Evolutionary conservation across 2,329 filamentous ascomycete genomes (phyloP).

Genomic region (Trichoderma gracile): DNA sequence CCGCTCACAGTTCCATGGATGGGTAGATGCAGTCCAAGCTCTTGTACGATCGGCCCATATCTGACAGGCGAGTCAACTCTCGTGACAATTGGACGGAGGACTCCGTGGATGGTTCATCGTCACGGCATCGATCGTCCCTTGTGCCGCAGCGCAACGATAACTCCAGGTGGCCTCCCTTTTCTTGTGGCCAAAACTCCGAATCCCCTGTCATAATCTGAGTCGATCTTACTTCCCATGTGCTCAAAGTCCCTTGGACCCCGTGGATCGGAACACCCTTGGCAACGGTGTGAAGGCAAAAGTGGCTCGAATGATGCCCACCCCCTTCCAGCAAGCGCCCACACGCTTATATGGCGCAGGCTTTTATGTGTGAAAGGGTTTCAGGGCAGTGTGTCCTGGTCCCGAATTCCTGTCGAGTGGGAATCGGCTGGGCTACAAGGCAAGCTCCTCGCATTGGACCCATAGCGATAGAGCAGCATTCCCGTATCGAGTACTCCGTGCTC

Average conservation of each 20-base stretch:
- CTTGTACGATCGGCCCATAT: not conserved
- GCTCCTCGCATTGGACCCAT: not conserved
- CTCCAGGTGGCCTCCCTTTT: not conserved
- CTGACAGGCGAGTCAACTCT: not conserved
- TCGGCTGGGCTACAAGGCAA: not conserved
- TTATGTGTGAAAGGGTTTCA: not conserved
- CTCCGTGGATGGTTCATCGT: no score
- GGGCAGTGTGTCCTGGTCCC: not conserved
- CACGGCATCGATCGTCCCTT: not conserved
- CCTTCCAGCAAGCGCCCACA: slow-evolving; percentile 5
- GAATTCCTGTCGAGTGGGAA: slow-evolving; percentile 17
- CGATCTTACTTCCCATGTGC: slow-evolving; percentile 31
- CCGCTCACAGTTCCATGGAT: not conserved
- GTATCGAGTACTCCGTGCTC: not conserved
- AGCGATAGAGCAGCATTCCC: not conserved
- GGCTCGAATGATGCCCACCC: slow-evolving; percentile 11
- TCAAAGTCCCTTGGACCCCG: slow-evolving; percentile 11
- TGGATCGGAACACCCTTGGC: slow-evolving; percentile 5
- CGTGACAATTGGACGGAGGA: not conserved
- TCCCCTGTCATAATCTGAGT: slow-evolving; percentile 27
- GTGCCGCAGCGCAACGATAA: not conserved
- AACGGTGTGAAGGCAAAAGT: not conserved
- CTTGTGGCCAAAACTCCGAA: slow-evolving; percentile 8
- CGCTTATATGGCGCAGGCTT: not conserved
- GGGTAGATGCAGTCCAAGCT: not conserved